A percentile compares a stretch with the other conserved stretches of the same genome.
Evolutionary conservation across 1,139 yeast genomes (phyloP).

Genomic region (Ogataea hybrid): DNA sequence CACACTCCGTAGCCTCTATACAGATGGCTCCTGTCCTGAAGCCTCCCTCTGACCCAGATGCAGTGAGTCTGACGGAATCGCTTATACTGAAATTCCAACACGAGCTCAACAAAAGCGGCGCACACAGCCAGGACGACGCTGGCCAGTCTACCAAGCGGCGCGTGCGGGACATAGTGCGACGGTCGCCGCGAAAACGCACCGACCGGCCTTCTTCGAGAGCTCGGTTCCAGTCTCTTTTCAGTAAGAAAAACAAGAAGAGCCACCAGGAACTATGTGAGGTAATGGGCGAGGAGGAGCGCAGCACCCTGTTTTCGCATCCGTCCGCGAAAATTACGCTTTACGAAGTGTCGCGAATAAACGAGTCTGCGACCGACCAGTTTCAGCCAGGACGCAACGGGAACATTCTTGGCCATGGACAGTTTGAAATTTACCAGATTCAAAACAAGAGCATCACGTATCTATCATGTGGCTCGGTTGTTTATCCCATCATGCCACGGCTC

Average conservation of each 20-base stretch:
- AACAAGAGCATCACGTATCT: conserved; percentile 59
- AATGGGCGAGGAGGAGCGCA: conserved; percentile 10
- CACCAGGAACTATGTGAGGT: not conserved
- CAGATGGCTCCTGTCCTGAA: not conserved
- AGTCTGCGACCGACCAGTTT: not conserved
- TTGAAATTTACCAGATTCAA: conserved; percentile 64
- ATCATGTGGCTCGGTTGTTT: conserved; percentile 56
- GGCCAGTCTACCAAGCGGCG: conserved; percentile 3
- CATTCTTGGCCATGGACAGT: conserved; percentile 57
- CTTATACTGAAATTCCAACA: conserved; percentile 17
- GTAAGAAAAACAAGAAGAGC: conserved; percentile 10
- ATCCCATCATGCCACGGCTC: conserved; percentile 63
- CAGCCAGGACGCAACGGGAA: conserved; percentile 36
- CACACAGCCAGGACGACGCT: not conserved
- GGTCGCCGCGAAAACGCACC: conserved; percentile 16
- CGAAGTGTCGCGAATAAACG: conserved; percentile 4
- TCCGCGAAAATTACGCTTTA: conserved; percentile 17
- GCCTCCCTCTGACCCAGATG: conserved; percentile 1
- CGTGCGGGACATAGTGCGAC: conserved; percentile 6
- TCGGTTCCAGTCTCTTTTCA: conserved; percentile 15
- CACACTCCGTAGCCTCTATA: not conserved
- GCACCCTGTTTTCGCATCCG: conserved; percentile 8
- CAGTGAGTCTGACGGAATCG: conserved; percentile 16
- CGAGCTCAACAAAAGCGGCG: conserved; percentile 9
- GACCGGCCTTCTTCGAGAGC: conserved; percentile 11